Conservation (phyloP, 805 yeast species). For the Lachancea kluyveri region DNA sequence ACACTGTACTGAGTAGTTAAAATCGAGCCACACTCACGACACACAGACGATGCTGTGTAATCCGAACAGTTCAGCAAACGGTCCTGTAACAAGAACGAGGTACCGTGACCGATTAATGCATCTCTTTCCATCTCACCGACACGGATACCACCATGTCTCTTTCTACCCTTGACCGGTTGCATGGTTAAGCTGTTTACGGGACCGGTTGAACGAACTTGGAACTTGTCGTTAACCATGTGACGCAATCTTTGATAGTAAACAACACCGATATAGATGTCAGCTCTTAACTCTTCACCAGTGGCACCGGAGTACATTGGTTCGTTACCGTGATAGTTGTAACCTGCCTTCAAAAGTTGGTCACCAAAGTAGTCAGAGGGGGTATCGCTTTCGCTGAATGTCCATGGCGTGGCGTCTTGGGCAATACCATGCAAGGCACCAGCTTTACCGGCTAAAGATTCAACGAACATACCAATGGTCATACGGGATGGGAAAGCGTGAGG, state of each 20-base stretch:
- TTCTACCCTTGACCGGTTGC: conserved; percentile 99
- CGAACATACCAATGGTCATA: conserved; percentile 99
- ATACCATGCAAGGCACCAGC: conserved; percentile 97
- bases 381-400: conserved; percentile 85
- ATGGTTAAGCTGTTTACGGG: conserved; percentile 94
- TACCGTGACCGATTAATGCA: conserved; percentile 97
- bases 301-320: conserved; percentile 99
- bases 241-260: conserved; percentile 97
- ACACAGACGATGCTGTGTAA: conserved; percentile 84
- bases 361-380: conserved; percentile 98
- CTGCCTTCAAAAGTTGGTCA: conserved; percentile 79
- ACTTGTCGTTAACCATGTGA: conserved; percentile 99
- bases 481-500: conserved; percentile 99
- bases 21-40: conserved; percentile 90
- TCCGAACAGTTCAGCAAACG: conserved; percentile 92
- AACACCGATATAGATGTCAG: conserved; percentile 93
- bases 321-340: conserved; percentile 96
- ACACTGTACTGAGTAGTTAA: conserved; percentile 86
- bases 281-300: conserved; percentile 95
- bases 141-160: conserved; percentile 98
- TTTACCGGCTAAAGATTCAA: conserved; percentile 96
- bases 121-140: conserved; percentile 99
- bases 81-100: conserved; percentile 91
- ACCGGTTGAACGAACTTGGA: conserved; percentile 98
- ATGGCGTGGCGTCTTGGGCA: conserved; percentile 96